These are phyloP conservation scores for Xylaria digitata DNA, from an alignment of 2,329 filamentous ascomycete species.

Conservation along the genomic window DNA sequence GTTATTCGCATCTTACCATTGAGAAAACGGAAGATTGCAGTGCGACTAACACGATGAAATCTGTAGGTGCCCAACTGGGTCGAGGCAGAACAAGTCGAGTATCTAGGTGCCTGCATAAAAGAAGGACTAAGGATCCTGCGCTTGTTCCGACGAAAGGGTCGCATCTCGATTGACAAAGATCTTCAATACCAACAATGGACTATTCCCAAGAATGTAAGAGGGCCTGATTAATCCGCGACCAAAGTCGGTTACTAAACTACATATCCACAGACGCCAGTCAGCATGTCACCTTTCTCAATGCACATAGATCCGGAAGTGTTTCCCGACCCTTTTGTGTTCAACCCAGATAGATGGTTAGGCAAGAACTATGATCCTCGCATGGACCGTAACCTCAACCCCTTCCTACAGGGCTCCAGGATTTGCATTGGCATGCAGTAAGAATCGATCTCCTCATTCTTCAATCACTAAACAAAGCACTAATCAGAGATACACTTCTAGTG, in stretches of 20 bases:
- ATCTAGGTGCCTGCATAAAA: conserved; percentile 31
- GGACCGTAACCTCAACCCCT: conserved; percentile 24
- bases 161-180: conserved; percentile 31
- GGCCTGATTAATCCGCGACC: not conserved
- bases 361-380: conserved; percentile 20
- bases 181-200: conserved; percentile 31
- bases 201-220: conserved; percentile 30
- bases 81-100: conserved; percentile 31
- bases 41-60: not conserved
- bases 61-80: conserved; percentile 23
- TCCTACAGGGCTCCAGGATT: conserved; percentile 21
- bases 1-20: no score
- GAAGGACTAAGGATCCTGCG: conserved; percentile 27
- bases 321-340: conserved; percentile 30
- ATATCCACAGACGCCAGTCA: conserved; percentile 28
- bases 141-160: conserved; percentile 29
- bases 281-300: conserved; percentile 31
- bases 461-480: not conserved
- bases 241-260: not conserved
- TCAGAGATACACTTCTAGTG: not conserved
- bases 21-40: no score
- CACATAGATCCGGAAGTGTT: conserved; percentile 35
- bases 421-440: conserved; percentile 28
- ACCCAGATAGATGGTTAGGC: conserved; percentile 28
- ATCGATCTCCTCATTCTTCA: not conserved